phyloP scores from a whole-genome alignment of 805 yeast genomes.

The Barnettozyma californica region DNA sequence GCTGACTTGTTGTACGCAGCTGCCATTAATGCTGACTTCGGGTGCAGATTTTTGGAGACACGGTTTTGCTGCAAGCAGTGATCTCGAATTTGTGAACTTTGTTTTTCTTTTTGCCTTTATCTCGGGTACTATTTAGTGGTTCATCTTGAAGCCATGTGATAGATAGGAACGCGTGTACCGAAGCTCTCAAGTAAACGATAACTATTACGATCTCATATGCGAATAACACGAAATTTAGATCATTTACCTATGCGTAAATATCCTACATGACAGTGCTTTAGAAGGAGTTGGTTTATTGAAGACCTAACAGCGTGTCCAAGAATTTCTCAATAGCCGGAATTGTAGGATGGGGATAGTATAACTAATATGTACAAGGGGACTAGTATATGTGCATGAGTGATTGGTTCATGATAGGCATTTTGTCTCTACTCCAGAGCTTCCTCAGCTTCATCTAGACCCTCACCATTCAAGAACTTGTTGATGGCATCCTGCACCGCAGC shows the following conservation, averaged over 20 bases:
- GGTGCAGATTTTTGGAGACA: not conserved
- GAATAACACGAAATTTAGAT: too few relatives aligned
- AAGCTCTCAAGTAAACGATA: too few relatives aligned
- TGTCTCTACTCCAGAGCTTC: not conserved
- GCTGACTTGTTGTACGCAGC: conserved; percentile 11
- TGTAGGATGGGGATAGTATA: not conserved
- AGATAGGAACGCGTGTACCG: too few relatives aligned
- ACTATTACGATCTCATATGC: too few relatives aligned
- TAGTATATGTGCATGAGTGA: not conserved
- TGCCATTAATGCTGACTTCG: not conserved
- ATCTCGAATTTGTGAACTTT: not conserved
- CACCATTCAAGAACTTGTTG: conserved; percentile 44
- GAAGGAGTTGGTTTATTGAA: not conserved
- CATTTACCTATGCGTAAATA: too few relatives aligned
- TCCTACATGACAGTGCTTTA: not conserved
- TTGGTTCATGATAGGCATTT: not conserved
- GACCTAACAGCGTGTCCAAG: not conserved
- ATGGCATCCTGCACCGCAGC: conserved; percentile 49
- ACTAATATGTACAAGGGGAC: not conserved
- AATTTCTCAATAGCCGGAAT: not conserved
- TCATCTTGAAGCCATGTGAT: too few relatives aligned
- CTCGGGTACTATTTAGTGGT: too few relatives aligned
- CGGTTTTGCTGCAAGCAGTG: not conserved
- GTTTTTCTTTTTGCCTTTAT: not conserved
- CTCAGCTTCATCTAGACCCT: conserved; percentile 17